Evolutionary conservation across 1,139 yeast genomes (phyloP).

Genomic region (Magnusiomyces ingens): DNA sequence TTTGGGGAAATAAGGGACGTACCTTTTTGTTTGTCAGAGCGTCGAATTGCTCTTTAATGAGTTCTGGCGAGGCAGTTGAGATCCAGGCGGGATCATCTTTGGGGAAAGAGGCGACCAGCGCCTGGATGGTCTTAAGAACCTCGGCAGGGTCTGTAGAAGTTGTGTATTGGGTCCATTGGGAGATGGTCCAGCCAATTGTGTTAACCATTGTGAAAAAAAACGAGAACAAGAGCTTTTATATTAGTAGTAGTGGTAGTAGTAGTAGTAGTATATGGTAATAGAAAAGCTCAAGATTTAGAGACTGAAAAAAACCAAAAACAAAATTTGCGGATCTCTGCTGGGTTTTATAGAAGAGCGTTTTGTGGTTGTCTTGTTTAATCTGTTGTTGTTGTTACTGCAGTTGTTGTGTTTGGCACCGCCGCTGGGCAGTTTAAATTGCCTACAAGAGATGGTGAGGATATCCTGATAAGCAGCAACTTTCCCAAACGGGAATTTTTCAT

Average conservation of each 20-base stretch:
- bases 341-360: too few relatives aligned
- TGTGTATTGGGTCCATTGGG: conserved; percentile 70
- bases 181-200: conserved; percentile 50
- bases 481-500: too few relatives aligned
- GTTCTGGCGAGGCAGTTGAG: conserved; percentile 55
- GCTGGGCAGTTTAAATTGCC: too few relatives aligned
- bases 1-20: conserved; percentile 8
- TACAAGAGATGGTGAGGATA: too few relatives aligned
- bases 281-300: not conserved
- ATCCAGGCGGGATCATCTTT: conserved; percentile 54
- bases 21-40: conserved; percentile 15
- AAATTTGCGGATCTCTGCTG: not conserved
- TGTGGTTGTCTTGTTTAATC: too few relatives aligned
- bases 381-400: too few relatives aligned
- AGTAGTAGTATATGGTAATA: not conserved
- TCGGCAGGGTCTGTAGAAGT: conserved; percentile 52
- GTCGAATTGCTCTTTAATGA: conserved; percentile 54
- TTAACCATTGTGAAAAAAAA: not conserved
- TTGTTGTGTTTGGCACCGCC: too few relatives aligned
- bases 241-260: conserved; percentile 4
- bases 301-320: not conserved
- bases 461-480: too few relatives aligned
- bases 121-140: conserved; percentile 46
- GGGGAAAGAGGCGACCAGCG: conserved; percentile 3
- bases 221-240: not conserved